These are phyloP conservation scores for Kwoniella pini DNA, from an alignment of 768 basidiomycete species.

Conservation along the genomic window DNA sequence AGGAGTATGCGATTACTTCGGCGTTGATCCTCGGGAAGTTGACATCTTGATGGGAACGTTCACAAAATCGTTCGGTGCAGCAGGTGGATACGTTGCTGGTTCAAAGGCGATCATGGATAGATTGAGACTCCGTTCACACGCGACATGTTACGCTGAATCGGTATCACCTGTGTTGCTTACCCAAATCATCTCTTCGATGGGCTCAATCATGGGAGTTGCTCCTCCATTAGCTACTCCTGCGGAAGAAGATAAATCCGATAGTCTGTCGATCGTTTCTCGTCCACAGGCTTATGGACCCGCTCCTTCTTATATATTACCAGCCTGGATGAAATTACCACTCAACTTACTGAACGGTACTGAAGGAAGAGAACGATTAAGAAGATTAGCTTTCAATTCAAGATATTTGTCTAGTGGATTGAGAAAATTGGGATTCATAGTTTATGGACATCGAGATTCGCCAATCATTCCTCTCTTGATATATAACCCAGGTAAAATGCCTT, in stretches of 20 bases:
- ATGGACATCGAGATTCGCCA: constrained; percentile 85
- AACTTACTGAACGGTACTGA: constrained; percentile 77
- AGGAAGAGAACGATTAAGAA: constrained; percentile 74
- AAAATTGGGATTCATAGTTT: constrained; percentile 95
- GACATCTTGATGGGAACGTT: constrained; percentile 99
- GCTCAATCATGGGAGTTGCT: constrained; percentile 84
- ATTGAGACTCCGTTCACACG: constrained; percentile 76
- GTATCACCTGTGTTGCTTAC: constrained; percentile 88
- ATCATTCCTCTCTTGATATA: constrained; percentile 91
- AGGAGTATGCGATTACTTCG: constrained; percentile 93
- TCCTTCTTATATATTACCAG: constrained; percentile 65
- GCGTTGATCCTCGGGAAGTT: constrained; percentile 72
- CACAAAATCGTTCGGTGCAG: constrained; percentile 63
- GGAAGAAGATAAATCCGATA: constrained; percentile 54
- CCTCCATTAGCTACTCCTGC: constrained; percentile 57
- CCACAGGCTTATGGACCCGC: constrained; percentile 62
- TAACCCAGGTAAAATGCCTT: constrained; percentile 89
- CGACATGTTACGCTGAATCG: constrained; percentile 81
- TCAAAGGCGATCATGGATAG: constrained; percentile 75
- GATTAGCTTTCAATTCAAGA: constrained; percentile 91
- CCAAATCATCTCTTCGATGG: constrained; percentile 89
- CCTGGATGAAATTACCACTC: constrained; percentile 75
- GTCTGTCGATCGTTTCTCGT: constrained; percentile 47
- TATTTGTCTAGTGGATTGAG: constrained; percentile 83
- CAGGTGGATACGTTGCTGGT: constrained; percentile 92